A percentile compares a stretch with the other conserved stretches of the same genome.
Conservation (phyloP, 2,329 filamentous ascomycete genomes). For the Huntiella abstrusa region DNA sequence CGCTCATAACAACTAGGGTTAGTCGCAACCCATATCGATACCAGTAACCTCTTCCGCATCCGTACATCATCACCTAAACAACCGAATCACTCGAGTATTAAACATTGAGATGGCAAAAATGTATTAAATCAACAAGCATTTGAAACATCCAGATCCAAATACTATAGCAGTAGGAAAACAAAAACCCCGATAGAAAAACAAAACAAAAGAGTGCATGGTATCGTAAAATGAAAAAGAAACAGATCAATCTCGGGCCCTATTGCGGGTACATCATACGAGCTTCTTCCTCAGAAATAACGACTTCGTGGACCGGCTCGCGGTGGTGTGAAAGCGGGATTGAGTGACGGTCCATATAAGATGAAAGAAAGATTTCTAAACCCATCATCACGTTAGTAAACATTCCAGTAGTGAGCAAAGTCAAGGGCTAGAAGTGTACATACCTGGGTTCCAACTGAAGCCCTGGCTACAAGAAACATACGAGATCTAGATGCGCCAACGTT, state of each 20-base stretch:
- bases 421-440: conserved; percentile 21
- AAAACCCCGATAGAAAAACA: not conserved
- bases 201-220: not conserved
- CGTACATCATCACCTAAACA: no score
- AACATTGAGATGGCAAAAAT: no score
- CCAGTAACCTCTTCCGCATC: no score
- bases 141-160: no score
- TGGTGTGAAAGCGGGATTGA: conserved; percentile 57
- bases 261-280: conserved; percentile 47
- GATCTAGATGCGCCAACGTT: conserved; percentile 31
- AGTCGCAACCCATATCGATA: no score
- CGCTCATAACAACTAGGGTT: no score
- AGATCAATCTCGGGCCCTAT: conserved; percentile 19
- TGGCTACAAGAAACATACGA: conserved; percentile 64
- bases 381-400: not conserved
- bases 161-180: no score
- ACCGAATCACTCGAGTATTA: no score
- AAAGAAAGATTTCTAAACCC: conserved; percentile 54
- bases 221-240: not conserved
- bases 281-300: conserved; percentile 61
- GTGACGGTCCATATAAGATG: conserved; percentile 57
- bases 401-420: not conserved
- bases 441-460: conserved; percentile 69
- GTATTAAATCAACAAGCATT: no score
- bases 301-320: conserved; percentile 61